phyloP scores from a whole-genome alignment of 768 basidiomycete species.

The Pisolithus sp. region DNA sequence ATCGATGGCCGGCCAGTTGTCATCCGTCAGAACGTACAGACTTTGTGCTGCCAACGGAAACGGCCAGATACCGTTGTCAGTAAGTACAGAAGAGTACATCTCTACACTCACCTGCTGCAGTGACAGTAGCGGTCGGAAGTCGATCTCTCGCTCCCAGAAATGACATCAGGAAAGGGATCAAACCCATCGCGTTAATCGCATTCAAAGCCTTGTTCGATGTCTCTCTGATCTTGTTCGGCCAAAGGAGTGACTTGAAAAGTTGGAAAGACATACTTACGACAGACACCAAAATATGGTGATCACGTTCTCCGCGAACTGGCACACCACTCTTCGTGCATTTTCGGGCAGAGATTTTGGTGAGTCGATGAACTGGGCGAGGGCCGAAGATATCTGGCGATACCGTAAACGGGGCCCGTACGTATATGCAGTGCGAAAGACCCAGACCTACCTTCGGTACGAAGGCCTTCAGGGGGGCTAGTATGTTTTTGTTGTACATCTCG shows the following conservation, averaged over 20 bases:
- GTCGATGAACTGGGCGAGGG: conserved; percentile 60
- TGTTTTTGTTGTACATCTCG: conserved; percentile 96
- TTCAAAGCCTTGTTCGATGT: conserved; percentile 89
- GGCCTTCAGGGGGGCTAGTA: conserved; percentile 66
- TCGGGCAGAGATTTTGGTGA: conserved; percentile 59
- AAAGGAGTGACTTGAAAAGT: not conserved
- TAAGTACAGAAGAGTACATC: not conserved
- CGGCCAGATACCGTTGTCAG: not conserved
- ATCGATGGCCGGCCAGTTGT: conserved; percentile 71
- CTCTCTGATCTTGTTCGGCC: conserved; percentile 48
- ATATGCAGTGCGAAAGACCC: not conserved
- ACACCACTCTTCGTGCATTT: conserved; percentile 68
- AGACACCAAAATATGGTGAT: conserved; percentile 93
- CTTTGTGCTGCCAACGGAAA: conserved; percentile 61
- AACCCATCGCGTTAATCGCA: conserved; percentile 58
- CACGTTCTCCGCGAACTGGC: conserved; percentile 86
- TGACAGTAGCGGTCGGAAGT: conserved; percentile 64
- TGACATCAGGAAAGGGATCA: conserved; percentile 85
- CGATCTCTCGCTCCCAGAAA: conserved; percentile 69
- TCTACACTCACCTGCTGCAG: conserved; percentile 62
- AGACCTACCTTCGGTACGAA: conserved; percentile 70
- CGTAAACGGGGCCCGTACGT: not conserved
- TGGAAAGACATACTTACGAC: conserved; percentile 56
- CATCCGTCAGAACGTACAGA: conserved; percentile 87
- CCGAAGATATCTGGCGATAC: conserved; percentile 58